Evolutionary conservation across 2,329 filamentous ascomycete genomes (phyloP), one percentile per base, ranked within the genome.

Genomic region (Cadophora sp.): DNA sequence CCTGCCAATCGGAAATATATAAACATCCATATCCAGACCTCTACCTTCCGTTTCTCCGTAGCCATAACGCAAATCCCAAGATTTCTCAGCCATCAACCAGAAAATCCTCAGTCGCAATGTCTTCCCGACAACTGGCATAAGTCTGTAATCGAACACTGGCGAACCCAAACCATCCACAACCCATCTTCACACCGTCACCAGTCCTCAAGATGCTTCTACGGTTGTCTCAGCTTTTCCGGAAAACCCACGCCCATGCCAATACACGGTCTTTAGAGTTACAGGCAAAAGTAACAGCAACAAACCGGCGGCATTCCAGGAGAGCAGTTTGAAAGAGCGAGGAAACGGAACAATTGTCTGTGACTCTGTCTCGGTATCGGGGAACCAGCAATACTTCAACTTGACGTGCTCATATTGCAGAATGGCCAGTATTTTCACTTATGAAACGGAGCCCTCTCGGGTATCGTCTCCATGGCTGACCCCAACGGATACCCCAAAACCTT

Each of bases 351-450:
- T 6, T 14, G 30, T 41, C 33, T 33, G 11, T 39, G 11, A 39
- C 36, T 9, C 36, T 39, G 36, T 9, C 7, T 39, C 27, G 20
- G 14, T 22, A n/a, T 20, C 18, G 39, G 14, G 1, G 6, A 30
- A 30, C 27, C 6, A 30, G 27, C 8, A 0, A 27, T 30, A 43
- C 18, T 11, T 18, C 24, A 33, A 47, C 20, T 9, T n/a, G 24
- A 3, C 24, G 20, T 50, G 45, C n/a, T 22, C 30, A 59, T n/a
- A 7, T 45, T 27, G 62, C 51, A 59, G 33, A 69, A 96, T 96
- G 92, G 95, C 96, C 66, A 97, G 95, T 14, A 93, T 99, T 73
- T 99, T 99, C 78, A 97, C 95, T 0, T 99, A 92, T 77, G 93
- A 97, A 69, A 89, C 93, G 2, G 91, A 97, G 71, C 93, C 94